Evolutionary conservation across 2,329 filamentous ascomycete species (phyloP).

Genomic region (Monilinia vaccinii-corymbosi): DNA sequence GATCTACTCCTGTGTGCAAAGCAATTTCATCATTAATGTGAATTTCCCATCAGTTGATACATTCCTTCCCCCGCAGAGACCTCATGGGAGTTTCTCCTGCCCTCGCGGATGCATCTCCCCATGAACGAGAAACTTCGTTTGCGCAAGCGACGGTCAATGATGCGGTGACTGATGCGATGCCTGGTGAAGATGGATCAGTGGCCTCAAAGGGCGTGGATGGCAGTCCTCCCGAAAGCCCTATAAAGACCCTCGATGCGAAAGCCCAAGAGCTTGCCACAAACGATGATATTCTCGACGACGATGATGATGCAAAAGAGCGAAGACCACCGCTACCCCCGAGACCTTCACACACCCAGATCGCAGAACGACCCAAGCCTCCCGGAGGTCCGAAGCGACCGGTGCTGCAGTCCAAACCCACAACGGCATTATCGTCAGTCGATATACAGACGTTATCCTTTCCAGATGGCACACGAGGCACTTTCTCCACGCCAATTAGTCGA

Average conservation of each 20-base stretch:
- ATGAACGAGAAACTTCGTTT: conserved; percentile 16
- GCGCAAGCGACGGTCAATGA: conserved; percentile 17
- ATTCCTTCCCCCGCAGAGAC: conserved; percentile 5
- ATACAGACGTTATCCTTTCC: conserved; percentile 68
- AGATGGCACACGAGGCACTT: conserved; percentile 59
- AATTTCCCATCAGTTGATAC: not conserved
- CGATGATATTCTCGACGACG: not conserved
- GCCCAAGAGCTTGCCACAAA: not conserved
- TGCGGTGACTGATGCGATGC: conserved; percentile 22
- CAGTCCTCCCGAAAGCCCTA: not conserved
- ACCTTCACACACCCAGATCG: conserved; percentile 29
- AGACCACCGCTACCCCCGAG: conserved; percentile 39
- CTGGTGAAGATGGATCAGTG: conserved; percentile 14
- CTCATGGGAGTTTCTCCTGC: conserved; percentile 19
- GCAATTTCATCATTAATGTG: not conserved
- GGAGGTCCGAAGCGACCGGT: conserved; percentile 23
- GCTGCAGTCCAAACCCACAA: conserved; percentile 62
- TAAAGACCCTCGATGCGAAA: not conserved
- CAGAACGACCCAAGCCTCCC: conserved; percentile 15
- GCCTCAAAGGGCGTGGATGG: conserved; percentile 8
- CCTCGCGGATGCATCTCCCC: conserved; percentile 7
- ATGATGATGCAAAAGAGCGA: conserved; percentile 28
- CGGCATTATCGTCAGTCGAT: conserved; percentile 73
- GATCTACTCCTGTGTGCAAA: not conserved
- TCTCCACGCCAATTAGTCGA: conserved; percentile 35